Evolutionary conservation across 805 yeast genomes (phyloP).

Genomic region (Metschnikowia kunwiensis): DNA sequence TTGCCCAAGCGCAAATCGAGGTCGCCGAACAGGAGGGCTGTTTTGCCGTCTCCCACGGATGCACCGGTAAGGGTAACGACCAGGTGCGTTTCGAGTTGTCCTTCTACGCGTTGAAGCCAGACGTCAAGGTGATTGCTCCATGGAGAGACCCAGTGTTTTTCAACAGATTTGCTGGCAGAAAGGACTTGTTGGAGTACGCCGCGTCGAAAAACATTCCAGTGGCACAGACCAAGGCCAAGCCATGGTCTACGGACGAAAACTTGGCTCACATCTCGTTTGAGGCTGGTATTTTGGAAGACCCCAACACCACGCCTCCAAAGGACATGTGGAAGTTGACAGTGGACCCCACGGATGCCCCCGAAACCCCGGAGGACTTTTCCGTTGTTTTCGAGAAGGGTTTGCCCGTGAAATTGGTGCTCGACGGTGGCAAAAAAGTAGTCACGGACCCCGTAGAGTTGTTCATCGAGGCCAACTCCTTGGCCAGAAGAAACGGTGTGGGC

Average conservation of each 20-base stretch:
- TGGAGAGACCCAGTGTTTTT: conserved; percentile 98
- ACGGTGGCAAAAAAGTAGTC: conserved; percentile 54
- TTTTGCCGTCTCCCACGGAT: conserved; percentile 98
- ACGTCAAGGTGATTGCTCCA: conserved; percentile 94
- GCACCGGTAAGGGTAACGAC: conserved; percentile 99
- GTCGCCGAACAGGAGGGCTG: conserved; percentile 98
- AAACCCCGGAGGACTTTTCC: conserved; percentile 83
- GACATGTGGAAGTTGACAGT: conserved; percentile 99
- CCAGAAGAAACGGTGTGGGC: conserved; percentile 99
- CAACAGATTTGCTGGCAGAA: conserved; percentile 96
- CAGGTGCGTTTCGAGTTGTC: conserved; percentile 97
- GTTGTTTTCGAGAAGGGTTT: conserved; percentile 82
- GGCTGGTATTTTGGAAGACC: conserved; percentile 99
- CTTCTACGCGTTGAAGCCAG: conserved; percentile 97
- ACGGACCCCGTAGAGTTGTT: conserved; percentile 91
- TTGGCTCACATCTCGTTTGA: conserved; percentile 98
- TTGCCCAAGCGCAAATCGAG: conserved; percentile 95
- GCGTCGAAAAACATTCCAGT: conserved; percentile 90
- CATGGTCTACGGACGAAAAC: conserved; percentile 99
- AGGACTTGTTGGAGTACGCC: conserved; percentile 91
- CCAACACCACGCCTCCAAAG: conserved; percentile 97
- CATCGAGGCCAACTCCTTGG: conserved; percentile 87
- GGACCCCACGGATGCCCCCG: conserved; percentile 95
- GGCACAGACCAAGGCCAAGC: conserved; percentile 96
- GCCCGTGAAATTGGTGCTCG: conserved; percentile 77